A percentile compares a stretch with the other conserved stretches of the same genome.
These are phyloP conservation scores for Chrysoporthe austroafricana DNA, from an alignment of 2,329 filamentous ascomycete species.

Conservation along the genomic window DNA sequence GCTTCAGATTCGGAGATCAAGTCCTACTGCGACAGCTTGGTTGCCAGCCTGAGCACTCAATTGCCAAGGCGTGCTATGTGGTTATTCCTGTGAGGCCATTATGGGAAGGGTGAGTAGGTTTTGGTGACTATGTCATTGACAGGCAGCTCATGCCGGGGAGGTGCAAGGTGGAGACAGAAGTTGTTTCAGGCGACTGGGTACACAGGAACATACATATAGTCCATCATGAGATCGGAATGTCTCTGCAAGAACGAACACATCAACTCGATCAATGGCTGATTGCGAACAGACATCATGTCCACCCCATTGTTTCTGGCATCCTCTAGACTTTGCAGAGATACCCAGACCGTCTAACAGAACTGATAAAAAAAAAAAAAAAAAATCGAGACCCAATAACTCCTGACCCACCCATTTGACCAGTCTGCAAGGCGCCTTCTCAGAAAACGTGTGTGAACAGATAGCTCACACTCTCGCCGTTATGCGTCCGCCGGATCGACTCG, in stretches of 20 bases:
- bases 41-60: too few species aligned
- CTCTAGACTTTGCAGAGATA: not conserved
- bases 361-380: not conserved
- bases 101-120: too few species aligned
- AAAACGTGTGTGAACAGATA: constrained; percentile 69
- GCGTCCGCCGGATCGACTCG: constrained; percentile 71
- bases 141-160: too few species aligned
- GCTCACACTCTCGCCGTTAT: constrained; percentile 68
- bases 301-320: not conserved
- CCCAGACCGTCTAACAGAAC: not conserved
- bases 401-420: not conserved
- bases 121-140: too few species aligned
- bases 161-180: not conserved
- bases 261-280: not conserved
- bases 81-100: too few species aligned
- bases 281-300: not conserved
- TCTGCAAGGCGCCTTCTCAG: constrained; percentile 6
- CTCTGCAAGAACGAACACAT: not conserved
- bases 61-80: too few species aligned
- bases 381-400: constrained; percentile 8
- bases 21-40: too few species aligned
- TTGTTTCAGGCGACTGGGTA: not conserved
- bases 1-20: too few species aligned
- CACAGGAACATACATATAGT: not conserved
- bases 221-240: not conserved